Conservation (phyloP, 257 asterid genomes). For the Fraxinus americana region DNA sequence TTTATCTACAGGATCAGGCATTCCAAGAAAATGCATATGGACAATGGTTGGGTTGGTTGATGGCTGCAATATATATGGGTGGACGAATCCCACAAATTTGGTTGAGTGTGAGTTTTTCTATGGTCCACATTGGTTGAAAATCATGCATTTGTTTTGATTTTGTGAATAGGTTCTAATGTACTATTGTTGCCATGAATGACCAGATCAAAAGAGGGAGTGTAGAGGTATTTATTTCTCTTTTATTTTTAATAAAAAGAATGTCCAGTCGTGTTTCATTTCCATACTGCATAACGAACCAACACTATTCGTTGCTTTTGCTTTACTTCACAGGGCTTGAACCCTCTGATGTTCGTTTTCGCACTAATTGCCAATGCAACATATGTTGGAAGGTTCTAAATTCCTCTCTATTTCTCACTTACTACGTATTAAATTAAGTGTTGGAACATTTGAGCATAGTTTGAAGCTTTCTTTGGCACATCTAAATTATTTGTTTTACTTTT, state of each 20-base stretch:
- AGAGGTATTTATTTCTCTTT: constrained; percentile 30
- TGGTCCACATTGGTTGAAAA: neutral
- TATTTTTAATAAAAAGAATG: too few relatives aligned
- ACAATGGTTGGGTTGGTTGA: constrained; percentile 52
- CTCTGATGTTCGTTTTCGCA: constrained; percentile 50
- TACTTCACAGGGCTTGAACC: constrained; percentile 38
- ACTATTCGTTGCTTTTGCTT: neutral
- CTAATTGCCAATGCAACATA: constrained; percentile 43
- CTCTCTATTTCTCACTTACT: too few relatives aligned
- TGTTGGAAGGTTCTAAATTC: constrained; percentile 35
- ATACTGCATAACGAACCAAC: too few relatives aligned
- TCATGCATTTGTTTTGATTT: neutral
- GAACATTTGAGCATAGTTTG: too few relatives aligned
- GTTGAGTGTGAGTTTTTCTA: constrained; percentile 37
- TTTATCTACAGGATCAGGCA: constrained; percentile 22
- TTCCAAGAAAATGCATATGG: constrained; percentile 31
- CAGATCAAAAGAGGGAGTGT: constrained; percentile 47
- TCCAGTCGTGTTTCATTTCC: too few relatives aligned
- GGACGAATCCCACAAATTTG: constrained; percentile 53
- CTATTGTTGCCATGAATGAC: neutral
- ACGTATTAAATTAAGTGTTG: too few relatives aligned
- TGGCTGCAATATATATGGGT: constrained; percentile 53
- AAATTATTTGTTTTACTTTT: too few relatives aligned
- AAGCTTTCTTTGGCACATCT: too few relatives aligned
- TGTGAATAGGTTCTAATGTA: neutral